Evolutionary conservation across 2,329 filamentous ascomycete genomes (phyloP).

Genomic region (Fusarium sororula): DNA sequence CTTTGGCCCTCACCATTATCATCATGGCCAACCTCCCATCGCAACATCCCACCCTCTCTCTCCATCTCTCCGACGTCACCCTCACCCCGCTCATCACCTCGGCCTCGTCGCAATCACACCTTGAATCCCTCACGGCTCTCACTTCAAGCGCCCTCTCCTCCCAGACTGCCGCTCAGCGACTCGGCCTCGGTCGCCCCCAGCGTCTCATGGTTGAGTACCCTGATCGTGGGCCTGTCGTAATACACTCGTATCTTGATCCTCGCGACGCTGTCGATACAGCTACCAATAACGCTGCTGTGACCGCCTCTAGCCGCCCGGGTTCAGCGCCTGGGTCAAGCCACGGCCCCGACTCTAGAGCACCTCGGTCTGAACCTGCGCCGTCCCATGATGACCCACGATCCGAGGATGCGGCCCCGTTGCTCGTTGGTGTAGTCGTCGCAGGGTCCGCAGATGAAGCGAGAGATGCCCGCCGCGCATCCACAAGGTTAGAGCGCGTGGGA

Average conservation of each 20-base stretch:
- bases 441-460: conserved; percentile 55
- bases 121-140: conserved; percentile 62
- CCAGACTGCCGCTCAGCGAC: conserved; percentile 61
- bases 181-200: conserved; percentile 62
- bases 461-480: conserved; percentile 63
- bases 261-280: conserved; percentile 36
- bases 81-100: conserved; percentile 67
- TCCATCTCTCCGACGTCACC: conserved; percentile 66
- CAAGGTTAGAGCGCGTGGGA: conserved; percentile 63
- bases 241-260: conserved; percentile 59
- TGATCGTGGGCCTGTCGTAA: conserved; percentile 52
- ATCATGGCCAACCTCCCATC: conserved; percentile 54
- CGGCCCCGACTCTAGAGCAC: conserved; percentile 21
- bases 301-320: conserved; percentile 11
- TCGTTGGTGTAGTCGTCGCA: conserved; percentile 65
- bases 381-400: conserved; percentile 34
- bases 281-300: conserved; percentile 19
- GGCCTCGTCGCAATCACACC: conserved; percentile 54
- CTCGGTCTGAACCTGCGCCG: conserved; percentile 16
- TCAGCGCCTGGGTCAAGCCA: conserved; percentile 31
- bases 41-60: conserved; percentile 60
- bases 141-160: conserved; percentile 62
- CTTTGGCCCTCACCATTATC: conserved; percentile 20
- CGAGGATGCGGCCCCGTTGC: conserved; percentile 57
- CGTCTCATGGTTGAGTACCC: conserved; percentile 68